Conservation (phyloP, 352 stramenopile genomes). For the Phytophthora crassamura region DNA sequence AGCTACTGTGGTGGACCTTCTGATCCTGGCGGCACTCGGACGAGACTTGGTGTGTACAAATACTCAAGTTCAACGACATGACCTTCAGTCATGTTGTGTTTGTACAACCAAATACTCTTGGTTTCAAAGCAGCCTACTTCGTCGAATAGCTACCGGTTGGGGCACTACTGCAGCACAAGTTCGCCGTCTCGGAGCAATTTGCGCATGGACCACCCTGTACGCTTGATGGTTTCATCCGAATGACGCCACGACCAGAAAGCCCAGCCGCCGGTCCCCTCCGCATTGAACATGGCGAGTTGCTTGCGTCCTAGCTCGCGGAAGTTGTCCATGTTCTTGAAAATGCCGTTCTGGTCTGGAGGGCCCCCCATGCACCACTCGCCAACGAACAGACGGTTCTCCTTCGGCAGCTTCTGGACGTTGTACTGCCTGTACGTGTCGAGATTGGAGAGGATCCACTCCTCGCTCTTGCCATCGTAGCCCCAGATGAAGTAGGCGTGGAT, state of each 20-base stretch:
- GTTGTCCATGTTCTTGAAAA: constrained; percentile 30
- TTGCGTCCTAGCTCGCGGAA: constrained; percentile 33
- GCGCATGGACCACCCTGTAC: constrained; percentile 43
- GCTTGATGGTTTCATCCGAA: constrained; percentile 41
- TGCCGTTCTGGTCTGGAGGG: constrained; percentile 24
- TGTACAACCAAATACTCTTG: too few relatives aligned
- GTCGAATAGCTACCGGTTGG: too few relatives aligned
- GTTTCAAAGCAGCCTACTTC: too few relatives aligned
- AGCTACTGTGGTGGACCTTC: constrained; percentile 43
- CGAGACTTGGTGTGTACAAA: constrained; percentile 7
- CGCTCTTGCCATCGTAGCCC: constrained; percentile 35
- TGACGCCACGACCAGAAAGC: constrained; percentile 58
- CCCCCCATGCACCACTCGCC: constrained; percentile 58
- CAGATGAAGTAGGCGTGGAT: constrained; percentile 63
- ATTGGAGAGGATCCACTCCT: constrained; percentile 23
- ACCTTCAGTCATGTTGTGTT: too few relatives aligned
- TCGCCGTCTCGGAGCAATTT: constrained; percentile 25
- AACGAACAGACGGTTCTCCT: constrained; percentile 36
- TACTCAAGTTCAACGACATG: too few relatives aligned
- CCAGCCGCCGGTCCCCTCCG: constrained; percentile 32
- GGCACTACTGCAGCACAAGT: constrained; percentile 2
- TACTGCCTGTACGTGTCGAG: constrained; percentile 29
- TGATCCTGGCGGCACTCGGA: constrained; percentile 62
- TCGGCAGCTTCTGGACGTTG: constrained; percentile 7
- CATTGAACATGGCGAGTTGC: constrained; percentile 40